These are phyloP conservation scores for Termitomyces sp. DNA, from an alignment of 768 basidiomycete genomes.

Conservation along the genomic window DNA sequence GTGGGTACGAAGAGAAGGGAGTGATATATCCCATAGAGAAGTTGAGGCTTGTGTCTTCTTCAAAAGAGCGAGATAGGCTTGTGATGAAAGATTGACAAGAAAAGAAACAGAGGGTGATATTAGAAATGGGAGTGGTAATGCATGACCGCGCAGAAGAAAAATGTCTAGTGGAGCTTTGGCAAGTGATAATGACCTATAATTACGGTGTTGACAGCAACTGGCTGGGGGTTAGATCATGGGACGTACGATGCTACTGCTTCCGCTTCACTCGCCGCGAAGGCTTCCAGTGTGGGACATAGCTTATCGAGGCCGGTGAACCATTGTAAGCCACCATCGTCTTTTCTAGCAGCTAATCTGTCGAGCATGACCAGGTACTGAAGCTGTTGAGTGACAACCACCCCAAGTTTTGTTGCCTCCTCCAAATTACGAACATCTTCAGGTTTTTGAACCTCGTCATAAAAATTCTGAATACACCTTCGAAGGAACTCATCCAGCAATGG, in stretches of 20 bases:
- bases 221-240: not conserved
- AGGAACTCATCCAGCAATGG: constrained; percentile 62
- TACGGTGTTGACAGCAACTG: not conserved
- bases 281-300: constrained; percentile 43
- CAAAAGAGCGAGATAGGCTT: constrained; percentile 60
- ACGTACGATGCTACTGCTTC: constrained; percentile 49
- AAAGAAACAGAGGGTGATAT: constrained; percentile 66
- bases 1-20: constrained; percentile 39
- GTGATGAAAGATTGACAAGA: constrained; percentile 64
- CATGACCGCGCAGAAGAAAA: constrained; percentile 58
- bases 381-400: constrained; percentile 45
- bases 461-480: constrained; percentile 47
- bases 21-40: constrained; percentile 41
- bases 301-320: constrained; percentile 73
- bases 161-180: constrained; percentile 61
- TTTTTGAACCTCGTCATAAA: constrained; percentile 58
- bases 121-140: constrained; percentile 71
- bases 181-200: constrained; percentile 32
- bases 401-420: constrained; percentile 45
- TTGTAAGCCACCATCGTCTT: constrained; percentile 57
- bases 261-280: constrained; percentile 50
- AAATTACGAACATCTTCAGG: constrained; percentile 44
- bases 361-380: constrained; percentile 68
- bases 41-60: constrained; percentile 23
- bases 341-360: constrained; percentile 59